Conservation (phyloP, 108 stramenopile species). For the Discostella pseudostelligera region DNA sequence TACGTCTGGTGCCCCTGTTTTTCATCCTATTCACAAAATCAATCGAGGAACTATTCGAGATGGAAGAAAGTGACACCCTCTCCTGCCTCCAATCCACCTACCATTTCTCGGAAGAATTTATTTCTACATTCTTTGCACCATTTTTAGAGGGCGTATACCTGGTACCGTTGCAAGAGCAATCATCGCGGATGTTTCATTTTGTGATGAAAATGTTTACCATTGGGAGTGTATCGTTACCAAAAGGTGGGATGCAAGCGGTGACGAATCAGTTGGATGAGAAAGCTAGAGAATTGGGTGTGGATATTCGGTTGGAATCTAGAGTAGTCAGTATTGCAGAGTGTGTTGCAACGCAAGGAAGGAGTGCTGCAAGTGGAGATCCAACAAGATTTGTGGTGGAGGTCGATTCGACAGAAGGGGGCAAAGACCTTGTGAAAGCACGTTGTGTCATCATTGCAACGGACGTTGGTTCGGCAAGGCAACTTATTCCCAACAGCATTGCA, state of each 20-base stretch:
- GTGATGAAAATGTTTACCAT: constrained; percentile 85
- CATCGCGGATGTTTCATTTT: constrained; percentile 86
- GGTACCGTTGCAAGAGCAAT: constrained; percentile 65
- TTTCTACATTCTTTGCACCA: constrained; percentile 71
- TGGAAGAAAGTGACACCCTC: constrained; percentile 68
- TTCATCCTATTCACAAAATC: constrained; percentile 53
- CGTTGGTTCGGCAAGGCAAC: constrained; percentile 45
- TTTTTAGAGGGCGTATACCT: constrained; percentile 88
- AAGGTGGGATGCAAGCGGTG: constrained; percentile 74
- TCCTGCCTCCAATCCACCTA: constrained; percentile 60
- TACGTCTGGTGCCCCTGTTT: constrained; percentile 61
- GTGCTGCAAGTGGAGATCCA: constrained; percentile 4
- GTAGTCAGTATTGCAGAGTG: background rate
- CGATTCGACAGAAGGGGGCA: constrained; percentile 1
- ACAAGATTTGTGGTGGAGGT: constrained; percentile 12
- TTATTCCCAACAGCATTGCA: constrained; percentile 57
- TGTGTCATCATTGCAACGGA: constrained; percentile 84
- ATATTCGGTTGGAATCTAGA: constrained; percentile 31
- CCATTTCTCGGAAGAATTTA: constrained; percentile 72
- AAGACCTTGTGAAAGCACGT: constrained; percentile 29
- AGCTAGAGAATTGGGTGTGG: constrained; percentile 51
- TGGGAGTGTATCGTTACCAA: constrained; percentile 70
- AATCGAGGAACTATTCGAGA: constrained; percentile 70
- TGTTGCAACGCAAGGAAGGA: constrained; percentile 18
- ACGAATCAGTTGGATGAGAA: constrained; percentile 61